Conservation (phyloP, 495 filamentous ascomycete genomes). For the Penicillium dipodomyicola region DNA sequence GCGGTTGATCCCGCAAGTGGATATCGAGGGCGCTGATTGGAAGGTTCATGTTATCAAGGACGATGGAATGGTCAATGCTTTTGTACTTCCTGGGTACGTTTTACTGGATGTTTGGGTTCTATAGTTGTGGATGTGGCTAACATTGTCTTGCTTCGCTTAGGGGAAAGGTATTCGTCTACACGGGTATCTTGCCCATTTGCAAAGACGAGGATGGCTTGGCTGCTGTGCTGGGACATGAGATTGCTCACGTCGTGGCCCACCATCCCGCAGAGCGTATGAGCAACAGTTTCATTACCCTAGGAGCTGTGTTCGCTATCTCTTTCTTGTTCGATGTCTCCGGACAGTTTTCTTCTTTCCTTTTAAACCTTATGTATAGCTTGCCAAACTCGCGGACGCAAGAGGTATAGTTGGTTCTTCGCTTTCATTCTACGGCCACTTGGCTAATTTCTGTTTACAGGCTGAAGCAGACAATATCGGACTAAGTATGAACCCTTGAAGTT, state of each 20-base stretch:
- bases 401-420: conserved; percentile 27
- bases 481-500: conserved; percentile 35
- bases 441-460: conserved; percentile 29
- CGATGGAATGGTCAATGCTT: conserved; percentile 65
- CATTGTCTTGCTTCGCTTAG: conserved; percentile 27
- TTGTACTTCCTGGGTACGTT: conserved; percentile 75
- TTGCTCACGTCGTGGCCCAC: conserved; percentile 84
- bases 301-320: conserved; percentile 50
- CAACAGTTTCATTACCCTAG: conserved; percentile 54
- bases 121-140: conserved; percentile 8
- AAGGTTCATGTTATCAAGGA: conserved; percentile 83
- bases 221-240: conserved; percentile 86
- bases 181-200: conserved; percentile 74
- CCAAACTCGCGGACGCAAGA: conserved; percentile 73
- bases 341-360: conserved; percentile 35
- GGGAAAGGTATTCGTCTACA: conserved; percentile 92
- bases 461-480: conserved; percentile 87
- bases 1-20: conserved; percentile 66
- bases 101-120: background rate
- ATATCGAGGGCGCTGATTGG: conserved; percentile 65
- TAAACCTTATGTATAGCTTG: conserved; percentile 63
- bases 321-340: conserved; percentile 51
- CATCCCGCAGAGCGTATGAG: conserved; percentile 77
- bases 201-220: conserved; percentile 72
- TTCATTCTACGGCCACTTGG: background rate